Conservation (phyloP, 1,284 basidiomycete genomes). For the Marasmius tenuissimus region DNA sequence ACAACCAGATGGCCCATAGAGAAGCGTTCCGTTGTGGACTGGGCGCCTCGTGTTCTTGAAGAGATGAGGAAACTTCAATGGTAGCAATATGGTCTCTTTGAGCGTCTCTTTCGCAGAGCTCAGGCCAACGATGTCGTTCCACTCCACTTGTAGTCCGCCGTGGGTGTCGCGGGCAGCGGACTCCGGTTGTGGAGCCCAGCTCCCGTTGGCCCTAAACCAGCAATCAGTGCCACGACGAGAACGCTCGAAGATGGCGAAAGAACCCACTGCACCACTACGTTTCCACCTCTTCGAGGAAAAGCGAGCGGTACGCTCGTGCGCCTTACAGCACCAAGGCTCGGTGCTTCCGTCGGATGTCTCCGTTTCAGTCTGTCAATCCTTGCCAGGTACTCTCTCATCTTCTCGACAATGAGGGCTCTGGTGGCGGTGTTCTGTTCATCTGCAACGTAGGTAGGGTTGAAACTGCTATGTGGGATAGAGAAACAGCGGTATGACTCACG, state of each 20-base stretch:
- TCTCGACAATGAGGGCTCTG: constrained; percentile 72
- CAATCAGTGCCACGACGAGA: no score
- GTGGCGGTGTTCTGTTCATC: constrained; percentile 86
- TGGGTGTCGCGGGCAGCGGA: background rate
- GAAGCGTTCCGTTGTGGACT: constrained; percentile 76
- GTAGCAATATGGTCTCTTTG: constrained; percentile 88
- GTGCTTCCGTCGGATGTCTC: background rate
- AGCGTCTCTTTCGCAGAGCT: constrained; percentile 72
- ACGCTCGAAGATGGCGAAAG: no score
- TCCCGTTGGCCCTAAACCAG: no score
- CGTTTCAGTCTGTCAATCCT: constrained; percentile 84
- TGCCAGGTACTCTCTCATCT: constrained; percentile 87
- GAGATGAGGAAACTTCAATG: constrained; percentile 87
- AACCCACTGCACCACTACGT: background rate
- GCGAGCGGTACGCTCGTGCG: background rate
- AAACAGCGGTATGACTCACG: constrained; percentile 19
- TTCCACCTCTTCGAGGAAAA: background rate
- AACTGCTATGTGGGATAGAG: background rate
- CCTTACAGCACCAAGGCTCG: background rate
- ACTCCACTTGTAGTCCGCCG: background rate
- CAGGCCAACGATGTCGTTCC: background rate
- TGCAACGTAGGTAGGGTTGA: constrained; percentile 25
- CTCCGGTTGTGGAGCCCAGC: no score
- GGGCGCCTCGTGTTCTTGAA: constrained; percentile 88
- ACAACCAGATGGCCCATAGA: constrained; percentile 81